Evolutionary conservation across 1,284 basidiomycete species (phyloP).

Genomic region (Apiotrichum porosum): DNA sequence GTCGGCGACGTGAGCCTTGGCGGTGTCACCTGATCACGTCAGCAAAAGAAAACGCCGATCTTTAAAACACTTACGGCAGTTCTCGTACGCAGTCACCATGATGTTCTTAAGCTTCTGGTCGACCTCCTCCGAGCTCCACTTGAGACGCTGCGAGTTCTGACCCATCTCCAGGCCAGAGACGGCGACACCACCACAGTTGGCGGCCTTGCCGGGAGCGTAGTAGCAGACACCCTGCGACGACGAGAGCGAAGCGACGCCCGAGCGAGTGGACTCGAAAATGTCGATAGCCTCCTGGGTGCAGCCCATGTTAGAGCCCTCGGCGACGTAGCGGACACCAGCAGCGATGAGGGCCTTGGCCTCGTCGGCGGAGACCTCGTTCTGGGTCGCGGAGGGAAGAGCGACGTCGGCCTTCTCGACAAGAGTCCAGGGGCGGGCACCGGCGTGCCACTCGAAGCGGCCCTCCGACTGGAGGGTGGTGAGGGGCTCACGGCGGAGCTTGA

Average conservation of each 20-base stretch:
- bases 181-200: slow-evolving; percentile 67
- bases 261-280: slow-evolving; percentile 64
- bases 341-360: slow-evolving; percentile 68
- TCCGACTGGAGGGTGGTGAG: slow-evolving; percentile 55
- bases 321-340: slow-evolving; percentile 67
- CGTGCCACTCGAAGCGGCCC: slow-evolving; percentile 61
- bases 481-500: slow-evolving; percentile 62
- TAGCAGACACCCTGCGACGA: slow-evolving; percentile 50
- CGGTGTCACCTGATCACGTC: too few relatives aligned
- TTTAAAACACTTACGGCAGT: too few relatives aligned
- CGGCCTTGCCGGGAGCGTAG: slow-evolving; percentile 69
- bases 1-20: slow-evolving; percentile 59
- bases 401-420: slow-evolving; percentile 64
- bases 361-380: slow-evolving; percentile 66
- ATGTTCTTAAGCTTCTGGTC: slow-evolving; percentile 69
- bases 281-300: slow-evolving; percentile 69
- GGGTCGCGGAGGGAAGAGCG: slow-evolving; percentile 70
- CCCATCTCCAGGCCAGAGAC: slow-evolving; percentile 66
- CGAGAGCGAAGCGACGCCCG: slow-evolving; percentile 48
- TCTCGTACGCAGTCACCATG: slow-evolving; percentile 65
- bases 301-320: slow-evolving; percentile 73
- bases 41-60: too few relatives aligned
- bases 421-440: slow-evolving; percentile 70
- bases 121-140: slow-evolving; percentile 58
- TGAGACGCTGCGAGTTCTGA: slow-evolving; percentile 66